These are phyloP conservation scores for Alternaria postmessia DNA, from an alignment of 2,329 filamentous ascomycete genomes.

Conservation along the genomic window DNA sequence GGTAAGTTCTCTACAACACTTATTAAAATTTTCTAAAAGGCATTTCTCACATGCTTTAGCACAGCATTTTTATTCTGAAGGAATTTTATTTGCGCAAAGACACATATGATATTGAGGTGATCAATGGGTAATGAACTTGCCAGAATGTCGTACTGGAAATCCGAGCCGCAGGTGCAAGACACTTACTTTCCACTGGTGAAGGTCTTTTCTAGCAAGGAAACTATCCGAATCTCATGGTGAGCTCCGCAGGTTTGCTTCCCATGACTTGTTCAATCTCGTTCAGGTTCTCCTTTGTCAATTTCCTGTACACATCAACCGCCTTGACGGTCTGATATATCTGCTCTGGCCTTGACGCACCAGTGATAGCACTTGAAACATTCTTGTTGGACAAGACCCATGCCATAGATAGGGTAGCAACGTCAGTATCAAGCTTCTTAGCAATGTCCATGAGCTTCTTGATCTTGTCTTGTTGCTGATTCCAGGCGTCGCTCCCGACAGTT, in stretches of 20 bases:
- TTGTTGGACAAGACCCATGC: constrained; percentile 49
- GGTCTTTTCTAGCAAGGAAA: not conserved
- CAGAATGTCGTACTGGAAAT: not conserved
- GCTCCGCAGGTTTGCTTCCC: constrained; percentile 42
- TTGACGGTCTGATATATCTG: constrained; percentile 50
- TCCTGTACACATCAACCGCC: constrained; percentile 55
- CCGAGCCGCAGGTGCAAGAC: not conserved
- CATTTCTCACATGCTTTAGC: not conserved
- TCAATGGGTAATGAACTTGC: not conserved
- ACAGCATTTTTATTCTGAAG: not conserved
- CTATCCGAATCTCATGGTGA: constrained; percentile 37
- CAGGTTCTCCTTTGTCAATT: constrained; percentile 55
- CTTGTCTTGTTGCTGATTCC: constrained; percentile 65
- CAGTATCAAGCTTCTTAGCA: constrained; percentile 70
- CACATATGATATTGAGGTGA: not conserved
- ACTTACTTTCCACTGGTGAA: not conserved
- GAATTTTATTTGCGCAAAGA: not conserved
- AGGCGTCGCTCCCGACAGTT: constrained; percentile 58
- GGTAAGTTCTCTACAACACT: no score
- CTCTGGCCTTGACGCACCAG: constrained; percentile 40
- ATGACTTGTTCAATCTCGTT: constrained; percentile 51
- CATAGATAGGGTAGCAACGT: constrained; percentile 53
- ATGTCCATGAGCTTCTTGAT: constrained; percentile 61
- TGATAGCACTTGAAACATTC: constrained; percentile 41
- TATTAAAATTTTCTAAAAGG: not conserved